Conservation (phyloP, 2,329 filamentous ascomycete species). For the Falciphora oryzae region DNA sequence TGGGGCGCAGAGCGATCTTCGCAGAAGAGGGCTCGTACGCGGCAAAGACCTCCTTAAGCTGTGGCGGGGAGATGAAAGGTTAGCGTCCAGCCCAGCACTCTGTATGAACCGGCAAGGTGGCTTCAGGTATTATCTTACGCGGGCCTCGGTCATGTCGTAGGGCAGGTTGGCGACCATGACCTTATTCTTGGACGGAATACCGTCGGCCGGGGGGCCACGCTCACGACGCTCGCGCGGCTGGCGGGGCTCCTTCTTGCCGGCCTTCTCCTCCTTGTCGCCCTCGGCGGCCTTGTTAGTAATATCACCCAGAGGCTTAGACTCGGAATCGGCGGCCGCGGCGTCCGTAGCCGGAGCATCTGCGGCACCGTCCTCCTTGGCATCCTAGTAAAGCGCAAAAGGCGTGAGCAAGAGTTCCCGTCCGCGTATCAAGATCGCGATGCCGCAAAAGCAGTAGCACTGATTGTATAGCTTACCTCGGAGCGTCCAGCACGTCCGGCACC, state of each 20-base stretch:
- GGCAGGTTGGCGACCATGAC: constrained; percentile 99
- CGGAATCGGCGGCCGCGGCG: constrained; percentile 40
- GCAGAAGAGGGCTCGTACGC: constrained; percentile 89
- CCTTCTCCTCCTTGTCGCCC: constrained; percentile 56
- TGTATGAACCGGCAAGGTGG: not conserved
- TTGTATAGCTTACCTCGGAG: constrained; percentile 41
- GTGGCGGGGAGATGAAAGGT: constrained; percentile 8
- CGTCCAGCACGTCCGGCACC: constrained; percentile 59
- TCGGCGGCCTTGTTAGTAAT: constrained; percentile 47
- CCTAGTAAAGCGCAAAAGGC: constrained; percentile 21
- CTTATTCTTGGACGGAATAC: constrained; percentile 98
- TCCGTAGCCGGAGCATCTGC: constrained; percentile 39
- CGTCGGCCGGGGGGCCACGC: constrained; percentile 94
- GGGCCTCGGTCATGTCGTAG: constrained; percentile 96
- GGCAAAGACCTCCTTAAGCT: constrained; percentile 97
- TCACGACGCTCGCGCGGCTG: constrained; percentile 60
- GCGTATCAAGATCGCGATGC: constrained; percentile 4
- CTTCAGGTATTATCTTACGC: constrained; percentile 50
- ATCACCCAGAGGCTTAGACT: constrained; percentile 55
- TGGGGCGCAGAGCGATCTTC: constrained; percentile 97
- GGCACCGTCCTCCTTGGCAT: constrained; percentile 41
- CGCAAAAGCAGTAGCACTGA: not conserved
- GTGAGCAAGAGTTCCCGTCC: constrained; percentile 12
- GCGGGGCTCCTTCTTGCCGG: constrained; percentile 44
- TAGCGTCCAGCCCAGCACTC: constrained; percentile 8